A percentile compares a stretch with the other conserved stretches of the same genome.
These are phyloP conservation scores for Cladosporium sp. DNA, from an alignment of 2,329 filamentous ascomycete species.

Conservation along the genomic window DNA sequence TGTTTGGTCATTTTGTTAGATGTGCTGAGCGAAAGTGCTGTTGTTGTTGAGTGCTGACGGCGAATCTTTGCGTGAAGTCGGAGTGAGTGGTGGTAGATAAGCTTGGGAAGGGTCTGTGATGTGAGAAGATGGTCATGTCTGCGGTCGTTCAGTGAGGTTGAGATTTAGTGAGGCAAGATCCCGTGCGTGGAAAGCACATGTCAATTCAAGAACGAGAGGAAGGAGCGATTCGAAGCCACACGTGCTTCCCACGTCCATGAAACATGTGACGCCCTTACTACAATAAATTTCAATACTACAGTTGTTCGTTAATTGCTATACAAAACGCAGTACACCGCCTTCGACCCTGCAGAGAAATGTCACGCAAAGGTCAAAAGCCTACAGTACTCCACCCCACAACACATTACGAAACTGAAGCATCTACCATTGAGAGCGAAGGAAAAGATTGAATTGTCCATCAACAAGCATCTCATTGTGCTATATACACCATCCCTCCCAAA, in stretches of 20 bases:
- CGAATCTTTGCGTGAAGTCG: not conserved
- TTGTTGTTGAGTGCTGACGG: not conserved
- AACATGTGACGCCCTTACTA: not conserved
- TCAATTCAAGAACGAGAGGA: not conserved
- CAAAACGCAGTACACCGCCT: not conserved
- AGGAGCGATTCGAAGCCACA: not conserved
- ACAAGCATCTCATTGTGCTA: constrained; percentile 1
- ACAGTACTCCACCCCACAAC: too few species aligned
- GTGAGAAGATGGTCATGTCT: not conserved
- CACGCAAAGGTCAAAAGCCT: not conserved
- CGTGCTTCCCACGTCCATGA: not conserved
- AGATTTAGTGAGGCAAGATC: not conserved
- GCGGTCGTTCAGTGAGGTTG: not conserved
- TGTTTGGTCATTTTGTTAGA: not conserved
- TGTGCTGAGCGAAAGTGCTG: not conserved
- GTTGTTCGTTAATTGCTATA: not conserved
- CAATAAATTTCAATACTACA: not conserved
- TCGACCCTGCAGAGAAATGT: not conserved
- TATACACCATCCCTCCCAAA: not conserved
- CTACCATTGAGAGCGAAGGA: too few species aligned
- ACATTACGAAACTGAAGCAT: too few species aligned
- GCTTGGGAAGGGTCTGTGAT: not conserved
- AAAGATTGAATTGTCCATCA: not conserved
- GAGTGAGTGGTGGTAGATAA: not conserved
- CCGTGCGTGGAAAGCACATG: not conserved